Percentiles rank a stretch among this genome's conserved stretches.
These are phyloP conservation scores for Coleophoma crateriformis DNA, from an alignment of 2,329 filamentous ascomycete species.

Conservation along the genomic window DNA sequence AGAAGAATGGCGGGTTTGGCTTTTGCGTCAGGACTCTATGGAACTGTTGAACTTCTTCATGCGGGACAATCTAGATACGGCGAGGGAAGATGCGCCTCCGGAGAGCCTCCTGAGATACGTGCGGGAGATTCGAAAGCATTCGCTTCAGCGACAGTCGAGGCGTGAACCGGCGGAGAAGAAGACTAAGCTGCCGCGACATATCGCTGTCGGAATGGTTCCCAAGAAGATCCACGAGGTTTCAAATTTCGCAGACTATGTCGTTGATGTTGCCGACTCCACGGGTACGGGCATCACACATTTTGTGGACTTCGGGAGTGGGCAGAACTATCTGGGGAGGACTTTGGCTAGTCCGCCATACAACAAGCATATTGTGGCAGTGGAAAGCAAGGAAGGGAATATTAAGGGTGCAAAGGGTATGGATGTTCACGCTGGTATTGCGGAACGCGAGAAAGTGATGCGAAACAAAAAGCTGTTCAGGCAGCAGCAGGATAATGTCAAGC, in stretches of 20 bases:
- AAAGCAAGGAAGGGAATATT: constrained; percentile 83
- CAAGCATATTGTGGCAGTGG: constrained; percentile 82
- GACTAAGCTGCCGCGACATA: constrained; percentile 59
- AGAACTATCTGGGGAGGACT: constrained; percentile 90
- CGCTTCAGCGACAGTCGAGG: constrained; percentile 57
- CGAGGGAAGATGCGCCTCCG: constrained; percentile 16
- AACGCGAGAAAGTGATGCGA: constrained; percentile 66
- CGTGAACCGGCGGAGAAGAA: constrained; percentile 31
- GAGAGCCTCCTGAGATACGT: constrained; percentile 66
- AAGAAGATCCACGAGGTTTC: constrained; percentile 95
- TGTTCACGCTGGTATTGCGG: constrained; percentile 69
- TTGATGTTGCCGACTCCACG: constrained; percentile 52
- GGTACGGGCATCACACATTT: constrained; percentile 69
- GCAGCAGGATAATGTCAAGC: constrained; percentile 24
- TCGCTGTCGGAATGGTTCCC: constrained; percentile 86
- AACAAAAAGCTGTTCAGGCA: constrained; percentile 75
- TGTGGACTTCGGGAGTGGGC: constrained; percentile 92
- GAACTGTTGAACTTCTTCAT: constrained; percentile 76
- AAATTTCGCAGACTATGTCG: constrained; percentile 81
- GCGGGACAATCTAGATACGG: constrained; percentile 60
- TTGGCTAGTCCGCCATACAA: constrained; percentile 83
- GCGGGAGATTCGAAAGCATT: constrained; percentile 61
- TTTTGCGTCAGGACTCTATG: constrained; percentile 66
- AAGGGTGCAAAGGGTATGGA: constrained; percentile 80
- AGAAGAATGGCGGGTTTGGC: constrained; percentile 74